Evolutionary conservation across 495 filamentous ascomycete species (phyloP).

Genomic region (Staphylotrichum tortipilum): DNA sequence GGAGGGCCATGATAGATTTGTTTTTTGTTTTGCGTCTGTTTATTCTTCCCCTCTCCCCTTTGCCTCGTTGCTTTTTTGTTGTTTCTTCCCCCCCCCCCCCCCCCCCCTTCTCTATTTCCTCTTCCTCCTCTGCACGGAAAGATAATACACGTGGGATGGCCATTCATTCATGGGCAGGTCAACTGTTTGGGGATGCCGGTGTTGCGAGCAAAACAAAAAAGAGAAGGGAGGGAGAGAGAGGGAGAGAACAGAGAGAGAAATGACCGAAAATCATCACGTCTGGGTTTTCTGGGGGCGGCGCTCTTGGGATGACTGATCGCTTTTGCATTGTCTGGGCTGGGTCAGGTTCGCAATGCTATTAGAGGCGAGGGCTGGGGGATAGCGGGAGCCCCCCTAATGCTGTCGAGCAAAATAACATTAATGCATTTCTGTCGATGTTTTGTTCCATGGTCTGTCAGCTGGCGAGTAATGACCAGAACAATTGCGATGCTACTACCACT

Average conservation of each 20-base stretch:
- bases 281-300: not conserved
- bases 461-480: too few species aligned
- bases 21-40: not conserved
- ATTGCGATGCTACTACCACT: too few species aligned
- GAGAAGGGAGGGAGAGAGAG: too few species aligned
- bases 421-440: too few species aligned
- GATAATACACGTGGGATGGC: constrained; percentile 1
- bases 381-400: not conserved
- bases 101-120: not conserved
- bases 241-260: not conserved
- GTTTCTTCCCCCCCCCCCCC: not conserved
- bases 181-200: not conserved
- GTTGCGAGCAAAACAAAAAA: too few species aligned
- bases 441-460: too few species aligned
- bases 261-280: not conserved
- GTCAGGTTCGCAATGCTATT: not conserved
- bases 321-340: not conserved
- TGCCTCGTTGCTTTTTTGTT: not conserved
- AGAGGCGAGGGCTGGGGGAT: not conserved
- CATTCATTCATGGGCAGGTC: constrained; percentile 7
- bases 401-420: not conserved
- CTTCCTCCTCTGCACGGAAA: not conserved
- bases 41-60: not conserved
- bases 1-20: constrained; percentile 8
- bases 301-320: not conserved